These are phyloP conservation scores for Dinochytrium kinnereticum DNA, from an alignment of 371 early-diverging fungal species.

Conservation along the genomic window DNA sequence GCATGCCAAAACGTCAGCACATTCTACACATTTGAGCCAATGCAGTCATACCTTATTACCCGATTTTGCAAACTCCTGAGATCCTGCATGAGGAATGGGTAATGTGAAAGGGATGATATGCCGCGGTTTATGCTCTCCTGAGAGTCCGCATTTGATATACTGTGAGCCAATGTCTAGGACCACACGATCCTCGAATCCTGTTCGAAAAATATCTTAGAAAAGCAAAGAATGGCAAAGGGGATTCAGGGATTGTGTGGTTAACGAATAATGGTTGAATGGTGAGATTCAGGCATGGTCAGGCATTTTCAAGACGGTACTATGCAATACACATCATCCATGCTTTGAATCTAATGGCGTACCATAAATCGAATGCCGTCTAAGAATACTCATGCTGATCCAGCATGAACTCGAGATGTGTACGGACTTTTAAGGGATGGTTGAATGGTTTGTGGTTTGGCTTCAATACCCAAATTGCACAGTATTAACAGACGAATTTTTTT, in stretches of 20 bases:
- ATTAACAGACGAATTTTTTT: too few relatives aligned
- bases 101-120: constrained; percentile 64
- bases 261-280: constrained; percentile 16
- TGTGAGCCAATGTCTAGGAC: constrained; percentile 86
- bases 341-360: constrained; percentile 8
- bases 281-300: too few relatives aligned
- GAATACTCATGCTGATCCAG: constrained; percentile 16
- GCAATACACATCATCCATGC: not conserved
- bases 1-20: not conserved
- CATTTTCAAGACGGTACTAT: too few relatives aligned
- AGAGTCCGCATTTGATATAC: constrained; percentile 86
- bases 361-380: constrained; percentile 27
- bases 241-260: constrained; percentile 8
- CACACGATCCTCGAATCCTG: constrained; percentile 74
- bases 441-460: too few relatives aligned
- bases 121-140: constrained; percentile 83
- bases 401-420: too few relatives aligned
- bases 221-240: not conserved
- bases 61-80: constrained; percentile 30
- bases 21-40: not conserved
- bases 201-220: not conserved
- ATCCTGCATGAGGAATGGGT: constrained; percentile 34
- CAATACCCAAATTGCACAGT: too few relatives aligned
- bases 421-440: too few relatives aligned
- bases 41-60: constrained; percentile 19